phyloP scores from a whole-genome alignment of 75 land plant genomes.

The Picea sitchensis region DNA sequence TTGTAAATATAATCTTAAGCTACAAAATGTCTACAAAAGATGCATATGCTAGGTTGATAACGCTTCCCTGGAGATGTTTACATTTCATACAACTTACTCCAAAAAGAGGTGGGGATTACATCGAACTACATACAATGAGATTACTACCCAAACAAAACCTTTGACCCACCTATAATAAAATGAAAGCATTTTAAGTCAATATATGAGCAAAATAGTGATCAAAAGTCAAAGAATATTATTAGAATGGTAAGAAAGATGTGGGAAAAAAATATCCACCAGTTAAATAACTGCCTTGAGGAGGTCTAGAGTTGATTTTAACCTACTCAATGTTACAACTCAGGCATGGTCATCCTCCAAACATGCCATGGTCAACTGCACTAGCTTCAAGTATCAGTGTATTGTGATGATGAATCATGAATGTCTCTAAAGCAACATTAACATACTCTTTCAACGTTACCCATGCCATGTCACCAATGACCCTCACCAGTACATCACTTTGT shows the following conservation, averaged over 20 bases:
- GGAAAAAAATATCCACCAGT: neutral
- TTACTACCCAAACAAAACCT: slow-evolving; percentile 10
- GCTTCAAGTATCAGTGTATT: slow-evolving; percentile 34
- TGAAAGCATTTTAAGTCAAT: neutral
- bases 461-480: slow-evolving; percentile 68
- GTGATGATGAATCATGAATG: slow-evolving; percentile 84
- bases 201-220: neutral
- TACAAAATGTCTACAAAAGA: neutral
- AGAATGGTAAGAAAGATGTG: neutral
- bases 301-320: neutral
- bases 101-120: neutral
- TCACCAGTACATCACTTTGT: slow-evolving; percentile 56
- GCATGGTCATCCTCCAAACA: neutral
- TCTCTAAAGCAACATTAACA: slow-evolving; percentile 55
- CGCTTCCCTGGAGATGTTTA: neutral
- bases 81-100: neutral
- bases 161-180: neutral
- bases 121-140: neutral
- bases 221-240: neutral
- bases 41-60: neutral
- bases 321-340: neutral
- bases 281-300: neutral
- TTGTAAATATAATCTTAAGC: neutral
- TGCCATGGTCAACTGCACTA: slow-evolving; percentile 22
- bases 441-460: slow-evolving; percentile 86